phyloP scores from a whole-genome alignment of 352 stramenopile species.

The Elongisporangium undulatum region DNA sequence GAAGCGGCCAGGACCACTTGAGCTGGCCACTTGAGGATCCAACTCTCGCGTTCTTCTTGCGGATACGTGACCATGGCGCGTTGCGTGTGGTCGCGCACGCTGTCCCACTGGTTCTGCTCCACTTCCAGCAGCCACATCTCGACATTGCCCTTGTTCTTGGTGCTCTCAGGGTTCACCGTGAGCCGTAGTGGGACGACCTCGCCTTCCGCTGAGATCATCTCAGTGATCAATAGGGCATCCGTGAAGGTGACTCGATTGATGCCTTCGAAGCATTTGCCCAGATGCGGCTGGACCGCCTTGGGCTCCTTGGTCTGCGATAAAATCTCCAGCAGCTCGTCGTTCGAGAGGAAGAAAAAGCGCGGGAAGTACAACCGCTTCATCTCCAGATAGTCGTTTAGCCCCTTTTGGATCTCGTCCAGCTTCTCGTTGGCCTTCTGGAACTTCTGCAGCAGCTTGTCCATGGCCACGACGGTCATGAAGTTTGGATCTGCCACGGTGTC shows the following conservation, averaged over 20 bases:
- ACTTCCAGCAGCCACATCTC: constrained; percentile 94
- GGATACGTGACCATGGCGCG: constrained; percentile 85
- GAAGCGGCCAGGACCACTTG: constrained; percentile 92
- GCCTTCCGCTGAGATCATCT: constrained; percentile 93
- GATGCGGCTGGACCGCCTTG: constrained; percentile 87
- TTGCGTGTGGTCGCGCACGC: constrained; percentile 88
- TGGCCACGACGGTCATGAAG: constrained; percentile 86
- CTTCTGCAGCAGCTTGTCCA: constrained; percentile 89
- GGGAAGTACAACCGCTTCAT: constrained; percentile 92
- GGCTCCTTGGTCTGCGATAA: constrained; percentile 93
- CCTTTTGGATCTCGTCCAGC: constrained; percentile 93
- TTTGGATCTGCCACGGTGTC: constrained; percentile 85
- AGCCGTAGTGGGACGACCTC: constrained; percentile 85
- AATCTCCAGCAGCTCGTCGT: constrained; percentile 93
- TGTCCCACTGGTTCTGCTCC: constrained; percentile 90
- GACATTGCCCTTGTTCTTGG: constrained; percentile 93
- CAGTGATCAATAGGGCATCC: constrained; percentile 87
- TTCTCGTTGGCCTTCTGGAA: constrained; percentile 93
- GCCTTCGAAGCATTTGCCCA: constrained; percentile 90
- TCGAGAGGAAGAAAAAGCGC: constrained; percentile 94
- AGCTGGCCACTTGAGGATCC: constrained; percentile 93
- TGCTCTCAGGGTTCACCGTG: constrained; percentile 87
- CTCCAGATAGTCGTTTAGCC: constrained; percentile 92
- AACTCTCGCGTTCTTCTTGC: constrained; percentile 69
- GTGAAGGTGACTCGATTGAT: constrained; percentile 92